Base-by-base conservation (phyloP, 305 asterid species). In the Fraxinus dipetala region DNA sequence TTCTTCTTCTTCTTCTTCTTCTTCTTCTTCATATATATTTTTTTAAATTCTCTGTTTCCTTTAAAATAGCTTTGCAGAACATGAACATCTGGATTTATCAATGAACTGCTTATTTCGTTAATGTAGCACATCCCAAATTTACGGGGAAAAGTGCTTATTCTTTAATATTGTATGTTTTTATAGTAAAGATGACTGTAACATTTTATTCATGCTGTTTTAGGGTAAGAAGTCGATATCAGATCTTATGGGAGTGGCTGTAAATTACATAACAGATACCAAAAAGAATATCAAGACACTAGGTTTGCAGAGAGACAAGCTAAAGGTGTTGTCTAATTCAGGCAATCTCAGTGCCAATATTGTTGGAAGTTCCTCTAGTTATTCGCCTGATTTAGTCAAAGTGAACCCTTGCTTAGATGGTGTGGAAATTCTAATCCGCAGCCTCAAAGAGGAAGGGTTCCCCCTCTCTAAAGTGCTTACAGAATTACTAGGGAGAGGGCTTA, bases 171-270 rank as follows among this genome's bases (percentile, higher is more conserved):
- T 45, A 45, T 13, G n/a, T 45, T 10, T 45, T 45, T 45, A 11
- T 3, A 11, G 16, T 45, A 35, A 35, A 35, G 38, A 35, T 45
- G 11, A 16, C n/a, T 43, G 54, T 43, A 43, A 43, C 54, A 43
- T 43, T 43, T 10, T 45, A 45, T 45, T 2, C n/a, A 11, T 45
- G 6, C 2, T 72, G 2, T 40, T 51, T 32, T 6, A 85, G 91
- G 89, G 90, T 48, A 90, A 79, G 80, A 84, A 89, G 16, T 83
- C 90, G 0, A 78, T 78, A 18, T 83, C 89, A 0, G 90, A 90
- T 70, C 85, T 78, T 63, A 82, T 85, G 83, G 48, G 84, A 20
- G 83, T 81, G 31, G 82, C 88, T 0, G 79, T 35, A 32, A 84
- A 43, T 2, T 86, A 85, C 82, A 86, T 86, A 56, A 81, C 78